A percentile compares a stretch with the other conserved stretches of the same genome.
Evolutionary conservation across 306 rosid species (phyloP).

Genomic region (Dryas octopetala): DNA sequence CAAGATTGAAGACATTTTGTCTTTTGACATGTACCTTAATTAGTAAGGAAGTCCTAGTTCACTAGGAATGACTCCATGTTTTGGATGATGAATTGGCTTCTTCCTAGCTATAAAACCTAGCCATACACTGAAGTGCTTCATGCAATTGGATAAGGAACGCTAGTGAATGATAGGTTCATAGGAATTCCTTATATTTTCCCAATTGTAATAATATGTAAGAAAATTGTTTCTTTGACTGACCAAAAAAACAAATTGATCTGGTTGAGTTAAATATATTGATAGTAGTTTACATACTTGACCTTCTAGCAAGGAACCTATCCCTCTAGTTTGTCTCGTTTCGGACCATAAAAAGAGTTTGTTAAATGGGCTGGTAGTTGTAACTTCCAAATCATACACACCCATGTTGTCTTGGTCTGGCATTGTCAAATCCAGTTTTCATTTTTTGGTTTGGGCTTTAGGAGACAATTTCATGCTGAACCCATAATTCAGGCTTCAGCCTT

Average conservation of each 20-base stretch:
- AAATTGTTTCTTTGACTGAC: no score
- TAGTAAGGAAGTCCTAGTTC: background rate
- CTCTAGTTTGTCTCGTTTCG: no score
- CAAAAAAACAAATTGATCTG: no score
- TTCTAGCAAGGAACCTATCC: no score
- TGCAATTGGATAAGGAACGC: slow-evolving; percentile 17
- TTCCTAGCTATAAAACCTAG: background rate
- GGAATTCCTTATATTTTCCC: no score
- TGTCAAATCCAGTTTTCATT: background rate
- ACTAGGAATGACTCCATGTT: background rate
- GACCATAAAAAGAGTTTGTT: no score
- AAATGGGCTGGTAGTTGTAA: background rate
- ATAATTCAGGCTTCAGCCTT: no score
- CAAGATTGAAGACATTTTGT: background rate
- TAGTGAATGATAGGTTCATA: background rate
- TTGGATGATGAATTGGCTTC: background rate
- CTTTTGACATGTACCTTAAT: background rate
- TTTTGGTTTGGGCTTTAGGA: background rate
- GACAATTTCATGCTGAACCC: background rate
- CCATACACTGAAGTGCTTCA: background rate
- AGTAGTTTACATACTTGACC: no score
- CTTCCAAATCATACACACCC: background rate
- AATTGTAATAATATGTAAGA: no score
- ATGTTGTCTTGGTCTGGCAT: background rate
- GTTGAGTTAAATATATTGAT: no score